Conservation (phyloP, 2,329 filamentous ascomycete genomes). For the Xylaria sp. region DNA sequence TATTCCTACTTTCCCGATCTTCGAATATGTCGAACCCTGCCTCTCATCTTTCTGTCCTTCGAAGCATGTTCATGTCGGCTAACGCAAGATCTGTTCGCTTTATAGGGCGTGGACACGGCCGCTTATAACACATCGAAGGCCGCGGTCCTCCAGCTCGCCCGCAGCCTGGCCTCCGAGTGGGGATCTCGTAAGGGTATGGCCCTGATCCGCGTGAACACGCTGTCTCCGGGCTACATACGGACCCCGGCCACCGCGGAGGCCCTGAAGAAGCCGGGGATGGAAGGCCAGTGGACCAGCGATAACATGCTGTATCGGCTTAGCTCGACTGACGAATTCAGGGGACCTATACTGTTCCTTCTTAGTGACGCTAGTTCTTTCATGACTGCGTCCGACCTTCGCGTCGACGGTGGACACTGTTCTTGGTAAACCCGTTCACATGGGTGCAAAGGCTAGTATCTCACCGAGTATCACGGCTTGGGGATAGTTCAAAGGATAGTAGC, state of each 20-base stretch:
- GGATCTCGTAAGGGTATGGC: constrained; percentile 44
- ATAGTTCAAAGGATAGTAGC: too few relatives aligned
- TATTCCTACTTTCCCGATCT: background rate
- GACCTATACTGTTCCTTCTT: constrained; percentile 40
- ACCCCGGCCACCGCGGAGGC: constrained; percentile 42
- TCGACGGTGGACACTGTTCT: constrained; percentile 43
- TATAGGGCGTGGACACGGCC: constrained; percentile 43
- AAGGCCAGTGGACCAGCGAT: constrained; percentile 34
- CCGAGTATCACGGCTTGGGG: too few relatives aligned
- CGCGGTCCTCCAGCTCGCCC: constrained; percentile 53
- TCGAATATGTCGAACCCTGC: too few relatives aligned
- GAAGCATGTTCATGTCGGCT: too few relatives aligned
- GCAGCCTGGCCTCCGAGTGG: constrained; percentile 57
- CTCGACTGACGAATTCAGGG: constrained; percentile 40
- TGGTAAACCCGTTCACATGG: too few relatives aligned
- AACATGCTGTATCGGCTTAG: constrained; percentile 41
- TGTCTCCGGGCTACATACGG: constrained; percentile 57
- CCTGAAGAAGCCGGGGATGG: constrained; percentile 35
- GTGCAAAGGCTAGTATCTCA: too few relatives aligned
- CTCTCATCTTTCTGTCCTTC: too few relatives aligned
- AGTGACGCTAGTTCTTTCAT: constrained; percentile 43
- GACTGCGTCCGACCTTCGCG: constrained; percentile 42
- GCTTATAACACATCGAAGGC: constrained; percentile 59
- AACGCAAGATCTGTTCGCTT: background rate
- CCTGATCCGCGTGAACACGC: constrained; percentile 54